Evolutionary conservation across 768 basidiomycete genomes (phyloP).

Genomic region (Cystobasidium ongulense): DNA sequence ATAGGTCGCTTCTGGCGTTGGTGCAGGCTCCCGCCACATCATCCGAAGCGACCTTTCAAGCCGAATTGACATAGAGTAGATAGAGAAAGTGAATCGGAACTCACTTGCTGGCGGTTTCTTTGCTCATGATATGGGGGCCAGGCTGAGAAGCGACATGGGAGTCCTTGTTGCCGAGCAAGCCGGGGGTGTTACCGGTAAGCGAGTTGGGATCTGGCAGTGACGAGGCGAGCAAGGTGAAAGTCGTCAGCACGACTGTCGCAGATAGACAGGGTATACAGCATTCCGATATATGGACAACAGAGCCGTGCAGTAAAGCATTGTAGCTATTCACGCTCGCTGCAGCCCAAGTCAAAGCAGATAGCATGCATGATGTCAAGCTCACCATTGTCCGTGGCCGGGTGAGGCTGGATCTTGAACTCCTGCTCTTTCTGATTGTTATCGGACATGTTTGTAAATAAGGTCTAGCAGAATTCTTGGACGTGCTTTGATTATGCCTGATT

Average conservation of each 20-base stretch:
- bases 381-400: slow-evolving; percentile 32
- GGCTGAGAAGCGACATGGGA: slow-evolving; percentile 7
- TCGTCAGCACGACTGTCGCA: not conserved
- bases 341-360: no score
- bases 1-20: no score
- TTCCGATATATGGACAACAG: no score
- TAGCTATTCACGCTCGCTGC: no score
- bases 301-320: no score
- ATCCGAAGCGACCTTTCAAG: no score
- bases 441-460: no score
- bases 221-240: not conserved
- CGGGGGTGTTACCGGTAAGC: slow-evolving; percentile 5
- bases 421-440: slow-evolving; percentile 32
- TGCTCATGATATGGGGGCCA: slow-evolving; percentile 23
- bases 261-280: no score
- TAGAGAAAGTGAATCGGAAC: not conserved
- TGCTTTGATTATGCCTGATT: no score
- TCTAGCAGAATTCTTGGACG: no score
- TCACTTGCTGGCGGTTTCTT: slow-evolving; percentile 13
- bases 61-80: no score
- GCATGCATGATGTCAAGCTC: not conserved
- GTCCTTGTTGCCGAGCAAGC: slow-evolving; percentile 13
- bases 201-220: not conserved
- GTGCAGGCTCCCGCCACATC: not conserved
- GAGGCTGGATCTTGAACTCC: slow-evolving; percentile 35